Evolutionary conservation across 1,139 yeast genomes (phyloP).

Genomic region (Sugiyamaella paludigena): DNA sequence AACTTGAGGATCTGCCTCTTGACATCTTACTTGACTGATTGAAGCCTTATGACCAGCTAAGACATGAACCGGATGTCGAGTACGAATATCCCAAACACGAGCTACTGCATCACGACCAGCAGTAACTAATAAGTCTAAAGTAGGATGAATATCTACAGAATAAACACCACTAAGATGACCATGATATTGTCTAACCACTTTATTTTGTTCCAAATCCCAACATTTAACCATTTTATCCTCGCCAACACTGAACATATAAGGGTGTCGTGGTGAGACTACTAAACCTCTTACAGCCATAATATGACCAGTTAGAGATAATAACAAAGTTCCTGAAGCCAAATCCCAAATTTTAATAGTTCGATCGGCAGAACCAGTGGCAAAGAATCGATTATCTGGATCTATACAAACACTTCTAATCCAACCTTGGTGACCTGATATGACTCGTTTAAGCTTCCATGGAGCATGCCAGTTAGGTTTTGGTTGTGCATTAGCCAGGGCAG

Average conservation of each 20-base stretch:
- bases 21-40: conserved; percentile 64
- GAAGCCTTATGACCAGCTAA: conserved; percentile 80
- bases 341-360: conserved; percentile 92
- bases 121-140: conserved; percentile 77
- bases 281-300: conserved; percentile 83
- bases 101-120: conserved; percentile 90
- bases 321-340: conserved; percentile 65
- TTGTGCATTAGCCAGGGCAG: conserved; percentile 9
- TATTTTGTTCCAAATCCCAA: conserved; percentile 92
- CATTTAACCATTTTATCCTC: conserved; percentile 95
- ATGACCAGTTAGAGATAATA: conserved; percentile 83
- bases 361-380: conserved; percentile 88
- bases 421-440: conserved; percentile 87
- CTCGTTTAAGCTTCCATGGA: conserved; percentile 70
- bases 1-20: conserved; percentile 79
- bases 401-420: conserved; percentile 82
- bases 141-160: conserved; percentile 81
- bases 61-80: conserved; percentile 71
- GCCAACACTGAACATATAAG: conserved; percentile 87
- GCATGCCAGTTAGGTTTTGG: conserved; percentile 50
- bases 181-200: conserved; percentile 80
- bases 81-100: conserved; percentile 90
- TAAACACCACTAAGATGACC: conserved; percentile 94
- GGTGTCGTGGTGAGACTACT: conserved; percentile 68
- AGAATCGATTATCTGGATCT: conserved; percentile 89